Evolutionary conservation across 345 rosid genomes (phyloP).

Genomic region (Capsella bursapastoris): DNA sequence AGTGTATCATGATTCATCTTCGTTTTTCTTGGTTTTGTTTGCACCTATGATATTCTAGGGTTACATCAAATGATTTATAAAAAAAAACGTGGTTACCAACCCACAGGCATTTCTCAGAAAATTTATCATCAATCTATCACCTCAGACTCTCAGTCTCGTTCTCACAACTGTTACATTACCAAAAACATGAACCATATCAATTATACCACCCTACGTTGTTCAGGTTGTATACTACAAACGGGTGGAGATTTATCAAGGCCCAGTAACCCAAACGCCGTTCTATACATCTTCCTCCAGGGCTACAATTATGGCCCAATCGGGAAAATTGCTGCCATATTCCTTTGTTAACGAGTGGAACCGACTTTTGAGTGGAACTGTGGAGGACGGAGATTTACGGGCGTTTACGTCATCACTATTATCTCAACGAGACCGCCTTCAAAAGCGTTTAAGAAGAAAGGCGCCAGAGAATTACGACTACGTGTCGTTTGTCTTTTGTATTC

Average conservation of each 20-base stretch:
- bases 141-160: background rate
- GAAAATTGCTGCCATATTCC: background rate
- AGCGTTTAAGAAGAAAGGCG: background rate
- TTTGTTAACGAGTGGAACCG: too few species aligned
- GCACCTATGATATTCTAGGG: too few species aligned
- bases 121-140: background rate
- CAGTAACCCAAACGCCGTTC: background rate
- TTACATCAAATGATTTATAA: background rate
- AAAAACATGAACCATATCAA: background rate
- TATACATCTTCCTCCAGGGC: slow-evolving; percentile 5
- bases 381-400: too few species aligned
- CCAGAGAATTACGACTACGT: background rate
- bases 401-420: too few species aligned
- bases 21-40: too few species aligned
- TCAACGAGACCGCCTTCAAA: background rate
- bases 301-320: slow-evolving; percentile 3
- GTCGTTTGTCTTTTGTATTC: background rate
- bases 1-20: too few species aligned
- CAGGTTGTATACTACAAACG: background rate
- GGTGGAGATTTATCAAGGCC: background rate
- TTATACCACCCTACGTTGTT: background rate
- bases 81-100: slow-evolving; percentile 16
- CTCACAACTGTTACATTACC: background rate
- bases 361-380: too few species aligned
- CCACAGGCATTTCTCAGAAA: background rate